Evolutionary conservation across 2,329 filamentous ascomycete species (phyloP).

Genomic region (Ascochyta fabae): DNA sequence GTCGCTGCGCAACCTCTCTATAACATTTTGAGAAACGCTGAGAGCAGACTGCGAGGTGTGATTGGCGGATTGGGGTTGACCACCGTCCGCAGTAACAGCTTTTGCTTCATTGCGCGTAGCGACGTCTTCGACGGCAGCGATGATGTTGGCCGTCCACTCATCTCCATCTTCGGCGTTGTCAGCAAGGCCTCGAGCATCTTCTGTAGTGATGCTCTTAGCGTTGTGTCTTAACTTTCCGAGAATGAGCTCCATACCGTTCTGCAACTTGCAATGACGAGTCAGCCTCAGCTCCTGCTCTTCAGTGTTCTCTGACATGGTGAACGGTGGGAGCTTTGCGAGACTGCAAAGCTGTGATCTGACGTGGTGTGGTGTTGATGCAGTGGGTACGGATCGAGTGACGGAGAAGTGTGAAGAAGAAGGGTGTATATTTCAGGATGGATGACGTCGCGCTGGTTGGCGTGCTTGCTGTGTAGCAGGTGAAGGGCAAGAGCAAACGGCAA

Average conservation of each 20-base stretch:
- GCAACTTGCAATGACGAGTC: conserved; percentile 8
- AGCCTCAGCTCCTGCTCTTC: conserved; percentile 1
- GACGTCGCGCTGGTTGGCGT: conserved; percentile 3
- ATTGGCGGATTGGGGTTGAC: not conserved
- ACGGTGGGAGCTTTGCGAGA: not conserved
- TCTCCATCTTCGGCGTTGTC: conserved; percentile 34
- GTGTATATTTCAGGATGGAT: not conserved
- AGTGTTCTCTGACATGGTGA: not conserved
- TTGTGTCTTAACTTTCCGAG: conserved; percentile 33
- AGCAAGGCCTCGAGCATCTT: conserved; percentile 40
- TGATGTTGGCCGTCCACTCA: conserved; percentile 33
- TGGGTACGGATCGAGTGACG: not conserved
- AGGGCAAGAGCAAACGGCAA: conserved; percentile 1
- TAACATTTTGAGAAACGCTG: conserved; percentile 11
- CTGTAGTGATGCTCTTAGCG: conserved; percentile 36
- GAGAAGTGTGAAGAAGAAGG: not conserved
- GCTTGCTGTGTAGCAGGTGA: not conserved
- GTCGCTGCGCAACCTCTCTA: conserved; percentile 33
- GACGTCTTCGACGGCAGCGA: conserved; percentile 38
- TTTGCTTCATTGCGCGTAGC: conserved; percentile 13
- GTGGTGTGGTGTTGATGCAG: not conserved
- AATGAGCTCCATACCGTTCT: conserved; percentile 12
- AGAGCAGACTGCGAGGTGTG: not conserved
- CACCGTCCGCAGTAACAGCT: conserved; percentile 21
- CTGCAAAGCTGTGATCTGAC: not conserved